Percentiles rank a stretch among this genome's conserved stretches.
Evolutionary conservation across 2,329 filamentous ascomycete genomes (phyloP).

Genomic region (Coniochaeta sp.): DNA sequence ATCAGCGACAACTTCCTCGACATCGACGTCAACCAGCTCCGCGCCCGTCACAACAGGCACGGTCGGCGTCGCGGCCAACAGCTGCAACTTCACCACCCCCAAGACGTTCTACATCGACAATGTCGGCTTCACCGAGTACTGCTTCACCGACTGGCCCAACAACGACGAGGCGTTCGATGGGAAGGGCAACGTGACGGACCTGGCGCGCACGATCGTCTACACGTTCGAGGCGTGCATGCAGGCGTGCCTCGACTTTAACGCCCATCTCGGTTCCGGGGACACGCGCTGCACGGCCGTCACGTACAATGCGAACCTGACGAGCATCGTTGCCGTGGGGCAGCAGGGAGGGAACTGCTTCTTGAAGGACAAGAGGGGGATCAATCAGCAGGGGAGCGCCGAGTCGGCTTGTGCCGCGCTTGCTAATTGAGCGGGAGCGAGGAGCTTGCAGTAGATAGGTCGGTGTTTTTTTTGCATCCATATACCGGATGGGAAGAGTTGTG

Average conservation of each 20-base stretch:
- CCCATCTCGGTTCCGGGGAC: neutral
- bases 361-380: conserved; percentile 13
- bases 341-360: conserved; percentile 12
- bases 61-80: conserved; percentile 3
- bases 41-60: conserved; percentile 3
- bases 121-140: conserved; percentile 3
- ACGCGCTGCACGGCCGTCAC: conserved; percentile 9
- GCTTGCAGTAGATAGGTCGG: no score
- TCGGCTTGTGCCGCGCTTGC: neutral
- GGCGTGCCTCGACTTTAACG: conserved; percentile 7
- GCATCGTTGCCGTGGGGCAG: conserved; percentile 5
- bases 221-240: conserved; percentile 15
- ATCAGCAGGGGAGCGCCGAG: neutral
- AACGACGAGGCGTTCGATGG: neutral
- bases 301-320: conserved; percentile 13
- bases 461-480: no score
- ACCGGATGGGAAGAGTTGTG: neutral
- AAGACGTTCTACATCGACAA: conserved; percentile 1
- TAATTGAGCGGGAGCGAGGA: neutral
- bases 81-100: conserved; percentile 1
- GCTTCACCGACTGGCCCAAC: conserved; percentile 4
- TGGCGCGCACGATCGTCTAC: conserved; percentile 7
- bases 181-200: conserved; percentile 10
- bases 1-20: neutral
- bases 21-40: neutral